These are phyloP conservation scores for Lepidium campestre DNA, from an alignment of 441 rosid species.

Conservation along the genomic window DNA sequence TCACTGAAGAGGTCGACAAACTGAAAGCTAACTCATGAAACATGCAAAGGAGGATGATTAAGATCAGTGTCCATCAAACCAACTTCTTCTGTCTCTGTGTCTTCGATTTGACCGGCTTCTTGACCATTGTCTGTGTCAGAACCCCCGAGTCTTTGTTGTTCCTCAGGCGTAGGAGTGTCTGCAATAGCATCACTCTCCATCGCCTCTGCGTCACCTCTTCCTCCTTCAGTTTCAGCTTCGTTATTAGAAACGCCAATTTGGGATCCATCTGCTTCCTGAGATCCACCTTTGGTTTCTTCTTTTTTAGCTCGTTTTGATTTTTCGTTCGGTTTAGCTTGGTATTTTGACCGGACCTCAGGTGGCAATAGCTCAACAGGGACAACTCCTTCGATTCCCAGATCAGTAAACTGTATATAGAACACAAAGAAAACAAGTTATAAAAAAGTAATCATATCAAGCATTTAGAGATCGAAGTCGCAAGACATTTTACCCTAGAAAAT, in stretches of 20 bases:
- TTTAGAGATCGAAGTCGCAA: not conserved
- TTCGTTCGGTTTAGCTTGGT: slow-evolving; percentile 78
- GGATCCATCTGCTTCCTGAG: slow-evolving; percentile 59
- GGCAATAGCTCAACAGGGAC: slow-evolving; percentile 89
- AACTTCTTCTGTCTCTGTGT: slow-evolving; percentile 74
- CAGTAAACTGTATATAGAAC: slow-evolving; percentile 72
- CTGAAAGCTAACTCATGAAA: slow-evolving; percentile 7
- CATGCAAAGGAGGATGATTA: slow-evolving; percentile 12
- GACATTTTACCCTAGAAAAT: slow-evolving; percentile 67
- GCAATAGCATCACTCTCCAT: slow-evolving; percentile 58
- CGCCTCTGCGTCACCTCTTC: slow-evolving; percentile 50
- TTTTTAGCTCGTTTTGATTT: slow-evolving; percentile 86
- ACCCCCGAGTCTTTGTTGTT: slow-evolving; percentile 67
- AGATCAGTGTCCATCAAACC: slow-evolving; percentile 34
- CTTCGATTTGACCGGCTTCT: slow-evolving; percentile 77
- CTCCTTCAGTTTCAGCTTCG: slow-evolving; percentile 64
- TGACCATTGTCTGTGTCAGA: slow-evolving; percentile 66
- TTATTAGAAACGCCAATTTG: slow-evolving; percentile 58
- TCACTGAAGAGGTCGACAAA: slow-evolving; percentile 3
- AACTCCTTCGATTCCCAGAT: slow-evolving; percentile 91
- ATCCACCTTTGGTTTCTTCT: slow-evolving; percentile 61
- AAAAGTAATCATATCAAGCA: slow-evolving; percentile 7
- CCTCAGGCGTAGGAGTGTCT: slow-evolving; percentile 64
- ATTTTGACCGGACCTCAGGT: slow-evolving; percentile 68
- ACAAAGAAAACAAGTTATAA: not conserved